Percentiles rank a stretch among this genome's conserved stretches.
These are phyloP conservation scores for Kalaharituber pfeilii DNA, from an alignment of 2,329 filamentous ascomycete genomes.

Conservation along the genomic window DNA sequence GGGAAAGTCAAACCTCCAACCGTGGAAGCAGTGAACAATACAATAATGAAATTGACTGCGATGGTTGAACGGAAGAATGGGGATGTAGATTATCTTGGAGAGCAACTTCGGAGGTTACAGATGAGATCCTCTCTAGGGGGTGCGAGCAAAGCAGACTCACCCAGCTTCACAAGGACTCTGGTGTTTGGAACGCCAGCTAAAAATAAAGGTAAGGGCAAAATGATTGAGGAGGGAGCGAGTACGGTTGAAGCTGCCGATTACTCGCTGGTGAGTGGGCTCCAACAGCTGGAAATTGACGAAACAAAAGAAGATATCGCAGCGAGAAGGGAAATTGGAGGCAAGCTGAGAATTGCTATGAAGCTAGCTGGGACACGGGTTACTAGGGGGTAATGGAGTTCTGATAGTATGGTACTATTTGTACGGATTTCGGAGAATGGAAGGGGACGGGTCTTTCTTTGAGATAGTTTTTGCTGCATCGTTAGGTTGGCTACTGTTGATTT, in stretches of 20 bases:
- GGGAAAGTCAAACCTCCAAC: conserved; percentile 50
- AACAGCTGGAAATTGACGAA: conserved; percentile 40
- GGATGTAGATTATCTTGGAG: conserved; percentile 67
- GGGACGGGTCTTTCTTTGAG: no score
- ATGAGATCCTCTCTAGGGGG: not conserved
- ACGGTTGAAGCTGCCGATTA: not conserved
- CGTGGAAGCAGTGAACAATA: conserved; percentile 79
- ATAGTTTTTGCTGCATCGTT: no score
- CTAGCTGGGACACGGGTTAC: conserved; percentile 13
- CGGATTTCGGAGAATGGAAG: no score
- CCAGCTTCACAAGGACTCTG: not conserved
- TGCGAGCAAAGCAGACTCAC: not conserved
- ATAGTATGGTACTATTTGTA: no score
- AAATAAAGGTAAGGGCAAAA: not conserved
- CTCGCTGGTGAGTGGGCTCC: conserved; percentile 24
- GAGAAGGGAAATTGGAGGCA: conserved; percentile 37
- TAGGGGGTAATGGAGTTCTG: no score
- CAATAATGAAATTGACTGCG: conserved; percentile 77
- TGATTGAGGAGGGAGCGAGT: not conserved
- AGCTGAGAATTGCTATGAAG: conserved; percentile 29
- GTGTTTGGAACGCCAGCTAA: not conserved
- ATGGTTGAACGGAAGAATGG: conserved; percentile 85
- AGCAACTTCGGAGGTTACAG: not conserved
- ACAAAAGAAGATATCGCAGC: conserved; percentile 39
- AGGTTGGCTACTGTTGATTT: no score